Evolutionary conservation across 2,329 filamentous ascomycete genomes (phyloP).

Genomic region (Dryadomyces sulphureus): DNA sequence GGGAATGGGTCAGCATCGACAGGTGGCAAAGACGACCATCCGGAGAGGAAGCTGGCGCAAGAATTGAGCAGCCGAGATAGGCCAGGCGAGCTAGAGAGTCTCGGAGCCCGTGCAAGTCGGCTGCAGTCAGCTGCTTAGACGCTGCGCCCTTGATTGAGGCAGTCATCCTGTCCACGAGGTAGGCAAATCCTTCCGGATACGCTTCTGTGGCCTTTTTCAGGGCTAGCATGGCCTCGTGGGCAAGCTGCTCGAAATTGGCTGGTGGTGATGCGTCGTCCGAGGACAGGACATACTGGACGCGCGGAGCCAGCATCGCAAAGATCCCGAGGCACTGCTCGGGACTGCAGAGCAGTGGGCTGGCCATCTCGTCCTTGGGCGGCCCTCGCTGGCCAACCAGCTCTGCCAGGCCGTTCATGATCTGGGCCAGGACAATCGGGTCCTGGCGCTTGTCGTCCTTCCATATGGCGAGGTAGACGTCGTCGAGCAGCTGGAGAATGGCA

Average conservation of each 20-base stretch:
- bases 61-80: conserved; percentile 32
- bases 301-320: conserved; percentile 7
- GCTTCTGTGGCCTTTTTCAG: conserved; percentile 5
- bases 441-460: conserved; percentile 16
- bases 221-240: conserved; percentile 10
- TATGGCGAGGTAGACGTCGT: conserved; percentile 25
- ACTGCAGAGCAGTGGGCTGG: conserved; percentile 18
- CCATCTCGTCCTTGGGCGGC: conserved; percentile 6
- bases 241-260: conserved; percentile 1
- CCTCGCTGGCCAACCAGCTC: conserved; percentile 27
- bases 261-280: not conserved
- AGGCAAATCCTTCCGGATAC: conserved; percentile 6
- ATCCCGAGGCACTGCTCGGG: conserved; percentile 16
- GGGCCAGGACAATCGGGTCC: conserved; percentile 21
- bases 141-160: not conserved
- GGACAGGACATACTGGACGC: not conserved
- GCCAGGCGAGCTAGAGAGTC: conserved; percentile 29
- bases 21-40: conserved; percentile 10
- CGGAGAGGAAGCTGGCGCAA: conserved; percentile 12
- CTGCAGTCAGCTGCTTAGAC: not conserved
- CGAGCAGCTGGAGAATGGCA: conserved; percentile 26
- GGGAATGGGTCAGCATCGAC: conserved; percentile 9
- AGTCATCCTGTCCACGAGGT: conserved; percentile 3
- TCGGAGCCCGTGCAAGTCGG: conserved; percentile 13
- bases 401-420: conserved; percentile 30